These are phyloP conservation scores for Lyophyllum semitale DNA, from an alignment of 768 basidiomycete species.

Conservation along the genomic window DNA sequence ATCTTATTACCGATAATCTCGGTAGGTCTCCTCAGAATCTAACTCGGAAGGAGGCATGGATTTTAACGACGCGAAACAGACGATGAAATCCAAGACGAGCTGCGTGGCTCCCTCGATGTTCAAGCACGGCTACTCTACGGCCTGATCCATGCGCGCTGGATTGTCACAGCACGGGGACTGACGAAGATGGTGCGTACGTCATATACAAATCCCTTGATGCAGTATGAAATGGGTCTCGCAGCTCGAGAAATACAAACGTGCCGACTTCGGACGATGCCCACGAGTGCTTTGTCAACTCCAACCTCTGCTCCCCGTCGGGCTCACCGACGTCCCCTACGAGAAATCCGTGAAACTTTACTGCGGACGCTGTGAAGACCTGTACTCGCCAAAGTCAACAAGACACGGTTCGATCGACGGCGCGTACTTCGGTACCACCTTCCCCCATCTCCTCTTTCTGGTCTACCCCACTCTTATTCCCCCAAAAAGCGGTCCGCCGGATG, in stretches of 20 bases:
- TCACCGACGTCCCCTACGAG: constrained; percentile 96
- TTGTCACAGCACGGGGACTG: constrained; percentile 90
- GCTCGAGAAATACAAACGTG: constrained; percentile 98
- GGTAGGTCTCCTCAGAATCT: constrained; percentile 51
- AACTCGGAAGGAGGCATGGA: background rate
- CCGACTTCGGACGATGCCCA: constrained; percentile 97
- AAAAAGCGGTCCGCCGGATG: constrained; percentile 57
- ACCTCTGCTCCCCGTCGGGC: constrained; percentile 93
- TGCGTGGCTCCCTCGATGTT: constrained; percentile 88
- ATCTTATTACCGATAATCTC: constrained; percentile 93
- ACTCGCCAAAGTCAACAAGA: constrained; percentile 94
- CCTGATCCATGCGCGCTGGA: constrained; percentile 95
- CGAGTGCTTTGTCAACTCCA: constrained; percentile 95
- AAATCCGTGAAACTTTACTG: constrained; percentile 99
- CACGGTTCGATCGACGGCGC: constrained; percentile 98
- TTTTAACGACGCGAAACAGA: constrained; percentile 44
- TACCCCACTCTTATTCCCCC: constrained; percentile 91
- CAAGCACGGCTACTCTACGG: constrained; percentile 94
- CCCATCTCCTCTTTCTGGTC: constrained; percentile 95
- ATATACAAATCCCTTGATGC: background rate
- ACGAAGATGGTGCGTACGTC: constrained; percentile 79
- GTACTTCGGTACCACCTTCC: constrained; percentile 98
- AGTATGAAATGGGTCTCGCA: constrained; percentile 23
- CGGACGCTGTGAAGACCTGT: constrained; percentile 97
- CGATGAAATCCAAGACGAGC: constrained; percentile 93